Evolutionary conservation across 108 stramenopile species (phyloP), one percentile per base, ranked within the genome.

Genomic region (Seminavis robusta): DNA sequence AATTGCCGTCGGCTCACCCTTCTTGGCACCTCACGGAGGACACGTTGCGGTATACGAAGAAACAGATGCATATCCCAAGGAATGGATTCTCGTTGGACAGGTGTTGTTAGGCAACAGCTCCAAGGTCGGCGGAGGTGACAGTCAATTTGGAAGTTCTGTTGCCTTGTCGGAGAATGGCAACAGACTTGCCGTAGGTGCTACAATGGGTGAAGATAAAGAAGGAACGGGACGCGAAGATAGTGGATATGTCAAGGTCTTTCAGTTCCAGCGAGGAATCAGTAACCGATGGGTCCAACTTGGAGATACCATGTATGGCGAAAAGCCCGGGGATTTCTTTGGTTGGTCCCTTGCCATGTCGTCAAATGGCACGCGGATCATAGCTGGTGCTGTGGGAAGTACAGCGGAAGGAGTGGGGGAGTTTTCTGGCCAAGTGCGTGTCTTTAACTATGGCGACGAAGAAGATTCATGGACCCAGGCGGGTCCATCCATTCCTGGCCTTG

Each of bases 261-360:
- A n/a, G n/a, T 71, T 49, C 41, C 49, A 51, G 0, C 17, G 17
- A 16, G 31, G 47, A 19, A 20, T 13, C 10, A 50, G 56, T 23
- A 32, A 32, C 3, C 34, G 25, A 6, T 77, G 76, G 76, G 4
- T 11, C 0, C 56, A 38, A 19, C 29, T 67, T 28, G 76, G 70
- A 7, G 15, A 50, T 13, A 46, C 40, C 0, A 50, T 77, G 2
- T 15, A 37, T 28, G 76, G 76, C n/a, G 25, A 46, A 3, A 41
- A 27, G 24, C 23, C 33, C 17, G 11, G 41, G 15, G 60, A 67
- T 40, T 33, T 49, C 1, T 66, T 68, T 39, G 76, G 76, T 31
- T 57, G 70, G 48, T 47, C 70, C 1, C 49, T 77, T 15, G 47
- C 76, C 3, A 17, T 76, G 10, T 70, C 68, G 7, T n/a, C 45